Evolutionary conservation across 73 alveolate genomes (phyloP), one percentile per base, ranked within the genome.

Genomic region (Blepharisma japonicum): DNA sequence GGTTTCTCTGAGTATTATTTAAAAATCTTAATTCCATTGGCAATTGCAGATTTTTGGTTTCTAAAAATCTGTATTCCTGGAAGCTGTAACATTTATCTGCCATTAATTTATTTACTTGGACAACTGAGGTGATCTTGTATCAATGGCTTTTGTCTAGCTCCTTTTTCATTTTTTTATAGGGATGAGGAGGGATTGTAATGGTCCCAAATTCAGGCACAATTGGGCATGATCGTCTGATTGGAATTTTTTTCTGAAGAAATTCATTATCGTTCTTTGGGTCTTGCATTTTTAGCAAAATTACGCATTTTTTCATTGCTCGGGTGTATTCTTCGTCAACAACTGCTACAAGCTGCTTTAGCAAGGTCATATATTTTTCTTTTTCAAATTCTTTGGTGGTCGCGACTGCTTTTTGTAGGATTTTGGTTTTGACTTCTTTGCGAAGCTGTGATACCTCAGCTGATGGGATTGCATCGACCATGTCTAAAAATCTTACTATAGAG

Each of bases 261-360:
- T 61, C 74, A 14, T n/a, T n/a, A 39, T 61, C 74, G 47, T 61
- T 61, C 23, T 61, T 61, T 39, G 39, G 74, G 74, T 61, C 74
- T 25, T 61, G 74, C 74, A 61, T 61, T 61, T 4, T 61, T 14
- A 61, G 11, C 2, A 61, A 39, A 20, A 94, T 83, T 56, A 94
- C 80, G 83, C 97, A 90, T 82, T 94, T 94, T 83, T 94, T 94
- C 98, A 94, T 94, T 78, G 92, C 94, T 80, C 97, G 80, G 77
- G 89, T 85, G 81, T 90, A 94, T 54, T 94, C 98, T 81, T 87
- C 96, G 54, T 90, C 92, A 38, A 91, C 90, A 55, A 87, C 88
- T 78, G 82, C 87, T 86, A 94, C 53, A 55, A 85, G 82, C 71
- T 91, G 92, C 72, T 89, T 89, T 76, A 91, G 91, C 25, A 93